These are phyloP conservation scores for Crithidia sp. DNA, from an alignment of 208 protist species.

Conservation along the genomic window DNA sequence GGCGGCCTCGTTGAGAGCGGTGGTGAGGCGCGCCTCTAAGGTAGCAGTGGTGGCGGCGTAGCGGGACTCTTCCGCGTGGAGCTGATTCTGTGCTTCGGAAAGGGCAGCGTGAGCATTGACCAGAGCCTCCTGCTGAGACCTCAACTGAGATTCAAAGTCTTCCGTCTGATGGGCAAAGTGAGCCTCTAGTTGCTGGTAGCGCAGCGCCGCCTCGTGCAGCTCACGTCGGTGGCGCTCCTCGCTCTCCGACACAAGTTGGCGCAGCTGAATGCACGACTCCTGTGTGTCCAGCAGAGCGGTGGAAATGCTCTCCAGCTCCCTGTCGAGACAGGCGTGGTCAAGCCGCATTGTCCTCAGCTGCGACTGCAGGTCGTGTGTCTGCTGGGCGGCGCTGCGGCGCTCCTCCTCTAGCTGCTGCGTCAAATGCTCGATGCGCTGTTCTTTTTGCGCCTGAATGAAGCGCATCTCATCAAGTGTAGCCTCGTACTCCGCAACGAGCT, in stretches of 20 bases:
- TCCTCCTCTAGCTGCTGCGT: slow-evolving; percentile 19
- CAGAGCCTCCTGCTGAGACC: background rate
- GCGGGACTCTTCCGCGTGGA: background rate
- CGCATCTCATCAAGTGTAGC: slow-evolving; percentile 20
- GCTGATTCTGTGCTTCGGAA: background rate
- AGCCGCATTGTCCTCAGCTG: slow-evolving; percentile 27
- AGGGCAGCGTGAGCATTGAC: background rate
- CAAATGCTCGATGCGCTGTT: slow-evolving; percentile 21
- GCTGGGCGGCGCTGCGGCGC: slow-evolving; percentile 2
- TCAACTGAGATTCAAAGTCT: background rate
- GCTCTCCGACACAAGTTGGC: slow-evolving; percentile 16
- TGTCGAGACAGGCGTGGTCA: slow-evolving; percentile 21
- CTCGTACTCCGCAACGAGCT: slow-evolving; percentile 23
- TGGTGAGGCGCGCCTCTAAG: background rate
- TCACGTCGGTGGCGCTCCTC: slow-evolving; percentile 16
- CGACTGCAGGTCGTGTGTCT: slow-evolving; percentile 13
- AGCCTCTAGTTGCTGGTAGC: background rate
- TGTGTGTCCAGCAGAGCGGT: slow-evolving; percentile 23
- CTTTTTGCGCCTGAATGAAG: slow-evolving; percentile 15
- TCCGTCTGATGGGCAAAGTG: background rate
- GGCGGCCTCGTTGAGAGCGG: background rate
- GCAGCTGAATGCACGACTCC: slow-evolving; percentile 19
- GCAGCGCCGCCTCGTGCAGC: background rate
- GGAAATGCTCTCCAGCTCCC: slow-evolving; percentile 27
- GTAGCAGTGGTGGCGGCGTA: background rate